A percentile compares a stretch with the other conserved stretches of the same genome.
These are phyloP conservation scores for Candolleomyces efflorescens DNA, from an alignment of 768 basidiomycete genomes.

Conservation along the genomic window DNA sequence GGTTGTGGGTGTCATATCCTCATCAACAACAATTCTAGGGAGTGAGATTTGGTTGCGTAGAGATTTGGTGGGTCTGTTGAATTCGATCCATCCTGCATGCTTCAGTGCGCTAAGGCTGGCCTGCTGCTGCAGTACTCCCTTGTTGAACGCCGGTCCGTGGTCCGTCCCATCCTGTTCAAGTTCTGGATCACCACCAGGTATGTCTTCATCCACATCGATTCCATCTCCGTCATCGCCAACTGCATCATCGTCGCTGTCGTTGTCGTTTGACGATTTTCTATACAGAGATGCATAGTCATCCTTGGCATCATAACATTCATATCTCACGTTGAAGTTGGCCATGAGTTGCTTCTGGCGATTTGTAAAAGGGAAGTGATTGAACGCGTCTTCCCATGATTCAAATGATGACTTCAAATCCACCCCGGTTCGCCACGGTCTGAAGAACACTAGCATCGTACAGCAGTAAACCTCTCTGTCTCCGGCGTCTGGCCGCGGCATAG, in stretches of 20 bases:
- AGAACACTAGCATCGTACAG: constrained; percentile 27
- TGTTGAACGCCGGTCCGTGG: too few species aligned
- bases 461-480: constrained; percentile 30
- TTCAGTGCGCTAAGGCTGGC: too few species aligned
- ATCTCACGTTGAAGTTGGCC: constrained; percentile 22
- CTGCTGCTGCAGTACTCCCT: too few species aligned
- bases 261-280: constrained; percentile 1
- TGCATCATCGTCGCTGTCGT: constrained; percentile 5
- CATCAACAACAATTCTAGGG: too few species aligned
- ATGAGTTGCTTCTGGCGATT: constrained; percentile 13
- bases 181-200: too few species aligned
- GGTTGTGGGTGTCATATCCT: too few species aligned
- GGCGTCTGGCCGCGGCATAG: constrained; percentile 23
- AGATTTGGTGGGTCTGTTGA: too few species aligned
- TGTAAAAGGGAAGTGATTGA: constrained; percentile 10
- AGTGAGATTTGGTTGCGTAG: too few species aligned
- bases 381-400: constrained; percentile 19
- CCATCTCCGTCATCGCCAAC: neutral
- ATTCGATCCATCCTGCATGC: too few species aligned
- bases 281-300: constrained; percentile 18
- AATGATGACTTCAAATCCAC: constrained; percentile 19
- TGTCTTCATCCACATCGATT: too few species aligned
- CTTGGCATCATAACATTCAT: constrained; percentile 23
- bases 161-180: too few species aligned
- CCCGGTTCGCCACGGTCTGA: constrained; percentile 28